phyloP scores from a whole-genome alignment of 768 basidiomycete genomes.

The Trametes cingulata region DNA sequence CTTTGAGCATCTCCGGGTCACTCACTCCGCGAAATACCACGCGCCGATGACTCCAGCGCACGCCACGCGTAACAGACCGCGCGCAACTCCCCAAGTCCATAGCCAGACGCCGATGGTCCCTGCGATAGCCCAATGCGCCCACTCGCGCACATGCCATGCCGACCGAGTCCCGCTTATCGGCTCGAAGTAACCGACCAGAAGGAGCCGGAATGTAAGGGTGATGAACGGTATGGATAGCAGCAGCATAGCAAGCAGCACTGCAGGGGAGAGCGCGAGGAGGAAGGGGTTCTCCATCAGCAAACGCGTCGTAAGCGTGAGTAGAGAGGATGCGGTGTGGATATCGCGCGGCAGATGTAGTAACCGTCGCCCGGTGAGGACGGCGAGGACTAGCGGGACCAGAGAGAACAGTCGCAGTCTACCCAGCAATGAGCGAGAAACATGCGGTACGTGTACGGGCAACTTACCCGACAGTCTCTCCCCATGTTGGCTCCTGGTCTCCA shows the following conservation, averaged over 20 bases:
- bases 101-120: slow-evolving; percentile 55
- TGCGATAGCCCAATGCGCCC: slow-evolving; percentile 77
- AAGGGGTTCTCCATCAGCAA: slow-evolving; percentile 74
- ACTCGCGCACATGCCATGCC: slow-evolving; percentile 57
- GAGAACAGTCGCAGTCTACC: slow-evolving; percentile 75
- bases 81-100: slow-evolving; percentile 79
- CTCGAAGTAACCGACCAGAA: slow-evolving; percentile 66
- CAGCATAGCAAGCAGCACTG: slow-evolving; percentile 65
- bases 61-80: slow-evolving; percentile 75
- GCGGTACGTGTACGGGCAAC: slow-evolving; percentile 29
- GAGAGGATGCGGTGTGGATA: slow-evolving; percentile 63
- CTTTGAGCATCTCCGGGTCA: neutral
- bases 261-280: slow-evolving; percentile 72
- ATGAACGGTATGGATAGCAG: slow-evolving; percentile 78
- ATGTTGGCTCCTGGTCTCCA: slow-evolving; percentile 57
- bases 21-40: slow-evolving; percentile 84
- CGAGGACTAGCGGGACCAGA: slow-evolving; percentile 68
- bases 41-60: slow-evolving; percentile 84
- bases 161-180: slow-evolving; percentile 44
- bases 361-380: slow-evolving; percentile 69
- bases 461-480: slow-evolving; percentile 82
- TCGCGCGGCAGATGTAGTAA: slow-evolving; percentile 70
- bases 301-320: slow-evolving; percentile 61
- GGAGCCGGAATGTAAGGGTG: slow-evolving; percentile 73
- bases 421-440: slow-evolving; percentile 19